Percentiles rank a stretch among this genome's conserved stretches.
Evolutionary conservation across 2,329 filamentous ascomycete species (phyloP).

Genomic region (Scytalidium sp.): DNA sequence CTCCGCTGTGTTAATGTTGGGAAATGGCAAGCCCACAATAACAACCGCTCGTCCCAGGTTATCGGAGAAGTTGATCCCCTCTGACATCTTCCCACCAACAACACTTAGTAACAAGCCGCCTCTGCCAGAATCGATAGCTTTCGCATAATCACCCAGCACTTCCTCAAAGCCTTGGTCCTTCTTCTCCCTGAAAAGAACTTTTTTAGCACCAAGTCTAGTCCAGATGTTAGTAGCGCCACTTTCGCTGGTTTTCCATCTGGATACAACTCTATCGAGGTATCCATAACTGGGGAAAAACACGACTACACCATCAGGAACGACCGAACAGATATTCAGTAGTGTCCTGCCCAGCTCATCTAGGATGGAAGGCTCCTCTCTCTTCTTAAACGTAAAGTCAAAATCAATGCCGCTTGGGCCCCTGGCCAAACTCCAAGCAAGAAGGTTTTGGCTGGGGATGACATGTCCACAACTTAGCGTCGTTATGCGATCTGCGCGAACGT

Average conservation of each 20-base stretch:
- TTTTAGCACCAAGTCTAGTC: constrained; percentile 55
- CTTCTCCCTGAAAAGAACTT: constrained; percentile 59
- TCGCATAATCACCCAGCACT: constrained; percentile 69
- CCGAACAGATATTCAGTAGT: constrained; percentile 66
- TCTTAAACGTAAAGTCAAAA: constrained; percentile 88
- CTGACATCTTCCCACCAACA: constrained; percentile 90
- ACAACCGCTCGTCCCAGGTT: constrained; percentile 82
- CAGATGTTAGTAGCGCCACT: constrained; percentile 45
- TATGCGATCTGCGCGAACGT: constrained; percentile 60
- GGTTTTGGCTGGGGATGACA: constrained; percentile 79
- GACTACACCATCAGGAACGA: constrained; percentile 85
- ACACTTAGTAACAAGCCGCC: constrained; percentile 86
- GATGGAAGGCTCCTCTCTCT: constrained; percentile 59
- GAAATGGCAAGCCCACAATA: constrained; percentile 90
- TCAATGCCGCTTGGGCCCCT: constrained; percentile 42
- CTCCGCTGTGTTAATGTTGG: constrained; percentile 83
- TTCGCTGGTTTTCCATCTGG: constrained; percentile 51
- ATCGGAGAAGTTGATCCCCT: constrained; percentile 98
- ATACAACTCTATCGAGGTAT: constrained; percentile 75
- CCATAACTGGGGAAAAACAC: constrained; percentile 95
- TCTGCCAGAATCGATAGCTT: constrained; percentile 57
- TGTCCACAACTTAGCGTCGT: constrained; percentile 89
- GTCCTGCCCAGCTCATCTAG: constrained; percentile 72
- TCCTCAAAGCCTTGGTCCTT: constrained; percentile 55
- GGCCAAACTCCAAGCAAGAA: constrained; percentile 73